These are phyloP conservation scores for Claviceps humidiphila DNA, from an alignment of 2,329 filamentous ascomycete species.

Conservation along the genomic window DNA sequence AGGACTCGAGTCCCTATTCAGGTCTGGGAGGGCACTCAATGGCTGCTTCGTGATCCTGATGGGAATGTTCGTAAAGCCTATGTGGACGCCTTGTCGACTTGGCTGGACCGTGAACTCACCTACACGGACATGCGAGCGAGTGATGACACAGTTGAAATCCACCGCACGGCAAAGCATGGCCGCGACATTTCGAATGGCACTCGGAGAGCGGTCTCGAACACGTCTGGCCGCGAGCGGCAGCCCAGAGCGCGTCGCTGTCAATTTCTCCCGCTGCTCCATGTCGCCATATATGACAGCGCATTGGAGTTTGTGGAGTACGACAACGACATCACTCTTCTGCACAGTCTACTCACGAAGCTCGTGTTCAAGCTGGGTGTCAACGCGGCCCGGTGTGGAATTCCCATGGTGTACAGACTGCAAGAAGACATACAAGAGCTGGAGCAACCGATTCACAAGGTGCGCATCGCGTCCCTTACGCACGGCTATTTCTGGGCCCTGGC, in stretches of 20 bases:
- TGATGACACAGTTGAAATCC: constrained; percentile 38
- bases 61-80: constrained; percentile 73
- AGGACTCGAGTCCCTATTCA: constrained; percentile 65
- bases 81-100: constrained; percentile 67
- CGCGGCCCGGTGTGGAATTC: constrained; percentile 61
- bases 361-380: constrained; percentile 71
- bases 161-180: constrained; percentile 28
- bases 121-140: constrained; percentile 48
- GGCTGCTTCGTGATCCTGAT: constrained; percentile 72
- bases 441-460: constrained; percentile 57
- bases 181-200: constrained; percentile 29
- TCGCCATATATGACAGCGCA: constrained; percentile 81
- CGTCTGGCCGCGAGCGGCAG: constrained; percentile 47
- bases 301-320: constrained; percentile 60
- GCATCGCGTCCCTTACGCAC: constrained; percentile 71
- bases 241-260: constrained; percentile 41
- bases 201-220: constrained; percentile 55
- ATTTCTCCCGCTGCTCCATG: constrained; percentile 70
- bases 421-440: constrained; percentile 63
- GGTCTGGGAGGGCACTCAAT: constrained; percentile 94
- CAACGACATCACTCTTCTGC: constrained; percentile 61
- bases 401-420: constrained; percentile 81
- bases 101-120: constrained; percentile 71
- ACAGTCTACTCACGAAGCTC: constrained; percentile 63
- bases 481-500: constrained; percentile 77